Percentiles rank a stretch among this genome's conserved stretches.
Evolutionary conservation across 2,329 filamentous ascomycete genomes (phyloP).

Genomic region (Cercospora citrullina): DNA sequence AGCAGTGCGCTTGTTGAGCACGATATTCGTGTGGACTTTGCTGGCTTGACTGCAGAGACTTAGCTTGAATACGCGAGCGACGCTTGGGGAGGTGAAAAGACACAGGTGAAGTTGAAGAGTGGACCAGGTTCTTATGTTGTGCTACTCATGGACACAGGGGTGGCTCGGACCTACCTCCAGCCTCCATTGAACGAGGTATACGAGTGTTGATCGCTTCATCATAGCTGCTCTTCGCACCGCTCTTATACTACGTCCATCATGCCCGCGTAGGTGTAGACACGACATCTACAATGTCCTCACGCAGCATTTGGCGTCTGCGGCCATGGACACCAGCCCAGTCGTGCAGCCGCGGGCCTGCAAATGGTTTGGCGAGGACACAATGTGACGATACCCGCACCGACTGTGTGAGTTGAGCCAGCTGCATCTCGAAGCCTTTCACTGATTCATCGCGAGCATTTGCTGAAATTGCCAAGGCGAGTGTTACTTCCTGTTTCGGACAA

Average conservation of each 20-base stretch:
- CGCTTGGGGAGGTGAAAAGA: background rate
- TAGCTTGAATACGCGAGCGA: background rate
- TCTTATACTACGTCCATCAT: background rate
- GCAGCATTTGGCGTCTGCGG: background rate
- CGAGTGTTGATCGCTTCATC: background rate
- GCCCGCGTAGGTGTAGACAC: background rate
- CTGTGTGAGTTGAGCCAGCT: background rate
- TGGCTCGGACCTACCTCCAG: background rate
- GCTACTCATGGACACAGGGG: background rate
- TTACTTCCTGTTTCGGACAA: background rate
- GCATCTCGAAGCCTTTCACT: background rate
- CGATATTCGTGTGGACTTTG: background rate
- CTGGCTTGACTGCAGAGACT: background rate
- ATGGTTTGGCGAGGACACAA: background rate
- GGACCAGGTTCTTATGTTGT: background rate
- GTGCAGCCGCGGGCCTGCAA: background rate
- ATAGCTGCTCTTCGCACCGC: background rate
- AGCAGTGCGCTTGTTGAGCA: background rate
- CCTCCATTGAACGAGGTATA: background rate
- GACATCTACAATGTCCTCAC: background rate
- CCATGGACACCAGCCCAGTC: background rate
- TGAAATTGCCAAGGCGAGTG: background rate
- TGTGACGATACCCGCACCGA: background rate
- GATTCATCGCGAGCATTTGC: background rate
- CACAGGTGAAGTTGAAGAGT: background rate